phyloP scores from a whole-genome alignment of 495 filamentous ascomycete genomes.

The Penicillium parvum region DNA sequence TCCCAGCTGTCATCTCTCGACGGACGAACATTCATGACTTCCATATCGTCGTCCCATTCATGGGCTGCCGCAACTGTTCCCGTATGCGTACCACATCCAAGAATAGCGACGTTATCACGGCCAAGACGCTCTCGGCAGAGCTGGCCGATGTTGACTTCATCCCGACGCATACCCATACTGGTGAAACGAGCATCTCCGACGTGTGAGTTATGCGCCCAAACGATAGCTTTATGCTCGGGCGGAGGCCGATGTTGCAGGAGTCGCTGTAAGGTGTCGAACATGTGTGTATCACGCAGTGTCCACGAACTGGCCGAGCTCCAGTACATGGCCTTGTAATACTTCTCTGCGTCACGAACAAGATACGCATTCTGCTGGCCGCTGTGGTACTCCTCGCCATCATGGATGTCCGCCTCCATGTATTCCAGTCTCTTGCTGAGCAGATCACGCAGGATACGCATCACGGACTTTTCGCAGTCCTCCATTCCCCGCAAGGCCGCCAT shows the following conservation, averaged over 20 bases:
- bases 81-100: constrained; percentile 50
- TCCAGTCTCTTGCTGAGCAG: constrained; percentile 44
- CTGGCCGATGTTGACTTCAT: constrained; percentile 55
- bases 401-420: constrained; percentile 25
- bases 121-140: constrained; percentile 50
- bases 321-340: constrained; percentile 58
- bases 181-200: constrained; percentile 56
- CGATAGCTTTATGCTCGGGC: constrained; percentile 44
- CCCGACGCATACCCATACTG: constrained; percentile 47
- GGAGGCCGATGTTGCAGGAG: constrained; percentile 40
- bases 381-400: constrained; percentile 50
- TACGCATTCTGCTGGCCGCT: constrained; percentile 53
- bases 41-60: constrained; percentile 55
- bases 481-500: constrained; percentile 42
- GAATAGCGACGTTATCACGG: constrained; percentile 42
- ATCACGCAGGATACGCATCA: constrained; percentile 44
- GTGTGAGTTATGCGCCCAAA: constrained; percentile 61
- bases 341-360: constrained; percentile 51
- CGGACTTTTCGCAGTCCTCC: constrained; percentile 45
- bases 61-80: constrained; percentile 55
- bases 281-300: constrained; percentile 56
- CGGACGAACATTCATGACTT: constrained; percentile 46
- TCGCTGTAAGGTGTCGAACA: constrained; percentile 52
- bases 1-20: constrained; percentile 44
- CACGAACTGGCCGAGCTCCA: constrained; percentile 52